phyloP scores from a whole-genome alignment of 2,329 filamentous ascomycete genomes.

The Aspergillus bombycis region DNA sequence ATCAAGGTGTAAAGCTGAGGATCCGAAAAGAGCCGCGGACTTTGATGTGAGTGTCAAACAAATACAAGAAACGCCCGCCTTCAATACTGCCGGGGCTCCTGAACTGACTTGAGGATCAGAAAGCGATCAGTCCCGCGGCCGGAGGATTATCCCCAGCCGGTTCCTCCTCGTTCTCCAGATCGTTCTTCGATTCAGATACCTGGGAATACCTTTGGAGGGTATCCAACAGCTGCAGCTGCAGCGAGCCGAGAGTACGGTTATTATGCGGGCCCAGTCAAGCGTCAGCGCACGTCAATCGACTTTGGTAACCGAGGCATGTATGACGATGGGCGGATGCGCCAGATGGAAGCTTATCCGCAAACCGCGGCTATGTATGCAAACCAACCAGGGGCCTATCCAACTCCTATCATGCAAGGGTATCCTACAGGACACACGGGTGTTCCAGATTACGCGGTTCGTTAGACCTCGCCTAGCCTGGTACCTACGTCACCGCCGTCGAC shows the following conservation, averaged over 20 bases:
- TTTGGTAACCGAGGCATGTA: constrained; percentile 40
- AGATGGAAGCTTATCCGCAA: constrained; percentile 41
- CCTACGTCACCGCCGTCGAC: constrained; percentile 6
- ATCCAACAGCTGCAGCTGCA: constrained; percentile 28
- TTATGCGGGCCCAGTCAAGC: constrained; percentile 40
- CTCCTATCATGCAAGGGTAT: constrained; percentile 39
- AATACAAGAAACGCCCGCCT: background rate
- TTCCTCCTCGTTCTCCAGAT: constrained; percentile 43
- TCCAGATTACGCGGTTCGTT: constrained; percentile 42
- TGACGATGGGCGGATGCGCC: constrained; percentile 43
- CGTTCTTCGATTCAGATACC: constrained; percentile 41
- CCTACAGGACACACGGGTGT: constrained; percentile 38
- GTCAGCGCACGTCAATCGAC: constrained; percentile 44
- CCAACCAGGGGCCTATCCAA: constrained; percentile 37
- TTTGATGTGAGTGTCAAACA: constrained; percentile 38
- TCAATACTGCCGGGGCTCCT: background rate
- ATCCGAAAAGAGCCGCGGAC: constrained; percentile 79
- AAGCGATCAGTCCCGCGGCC: constrained; percentile 43
- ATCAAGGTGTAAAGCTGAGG: constrained; percentile 81
- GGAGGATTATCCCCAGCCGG: constrained; percentile 41
- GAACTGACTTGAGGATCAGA: constrained; percentile 30
- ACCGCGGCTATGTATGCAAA: constrained; percentile 35
- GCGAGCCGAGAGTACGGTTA: constrained; percentile 39
- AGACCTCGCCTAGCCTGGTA: constrained; percentile 17
- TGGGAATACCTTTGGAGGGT: constrained; percentile 34